These are phyloP conservation scores for Colletotrichum trifolii DNA, from an alignment of 2,329 filamentous ascomycete species.

Conservation along the genomic window DNA sequence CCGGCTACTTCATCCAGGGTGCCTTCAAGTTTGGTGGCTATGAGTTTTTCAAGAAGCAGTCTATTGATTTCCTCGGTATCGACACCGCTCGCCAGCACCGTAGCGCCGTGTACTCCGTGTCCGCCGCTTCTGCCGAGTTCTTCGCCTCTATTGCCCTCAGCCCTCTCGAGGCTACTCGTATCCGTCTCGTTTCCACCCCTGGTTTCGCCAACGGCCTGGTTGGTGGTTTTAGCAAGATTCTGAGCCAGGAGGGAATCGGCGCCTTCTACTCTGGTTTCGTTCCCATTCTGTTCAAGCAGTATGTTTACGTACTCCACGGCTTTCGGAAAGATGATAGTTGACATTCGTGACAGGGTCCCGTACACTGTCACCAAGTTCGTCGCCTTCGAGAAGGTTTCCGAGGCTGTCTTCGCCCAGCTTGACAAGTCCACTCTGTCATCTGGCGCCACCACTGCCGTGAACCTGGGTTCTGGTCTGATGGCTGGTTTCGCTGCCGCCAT, in stretches of 20 bases:
- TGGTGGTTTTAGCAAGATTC: conserved; percentile 83
- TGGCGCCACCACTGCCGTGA: conserved; percentile 65
- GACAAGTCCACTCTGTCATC: conserved; percentile 70
- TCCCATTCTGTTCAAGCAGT: conserved; percentile 85
- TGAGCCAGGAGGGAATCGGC: conserved; percentile 82
- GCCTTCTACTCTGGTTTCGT: conserved; percentile 94
- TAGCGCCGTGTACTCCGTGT: conserved; percentile 82
- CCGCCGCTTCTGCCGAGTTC: conserved; percentile 72
- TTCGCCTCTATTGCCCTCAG: conserved; percentile 85
- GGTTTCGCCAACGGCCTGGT: conserved; percentile 84
- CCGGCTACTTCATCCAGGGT: conserved; percentile 94
- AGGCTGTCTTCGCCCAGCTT: conserved; percentile 68
- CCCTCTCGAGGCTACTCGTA: conserved; percentile 92
- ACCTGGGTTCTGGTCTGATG: conserved; percentile 70
- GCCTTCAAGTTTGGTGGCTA: conserved; percentile 94
- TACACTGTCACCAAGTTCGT: conserved; percentile 97
- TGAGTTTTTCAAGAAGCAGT: conserved; percentile 95
- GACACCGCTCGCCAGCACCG: conserved; percentile 82
- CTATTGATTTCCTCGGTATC: conserved; percentile 81
- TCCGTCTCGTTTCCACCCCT: conserved; percentile 89
- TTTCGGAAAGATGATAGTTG: not conserved
- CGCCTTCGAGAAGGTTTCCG: conserved; percentile 89
- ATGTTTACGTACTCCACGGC: conserved; percentile 48
- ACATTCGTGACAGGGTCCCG: conserved; percentile 70
- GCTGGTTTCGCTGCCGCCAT: conserved; percentile 84